Evolutionary conservation across 805 yeast species (phyloP), one percentile per base, ranked within the genome.

Genomic region (Saturnispora serradocipensis): DNA sequence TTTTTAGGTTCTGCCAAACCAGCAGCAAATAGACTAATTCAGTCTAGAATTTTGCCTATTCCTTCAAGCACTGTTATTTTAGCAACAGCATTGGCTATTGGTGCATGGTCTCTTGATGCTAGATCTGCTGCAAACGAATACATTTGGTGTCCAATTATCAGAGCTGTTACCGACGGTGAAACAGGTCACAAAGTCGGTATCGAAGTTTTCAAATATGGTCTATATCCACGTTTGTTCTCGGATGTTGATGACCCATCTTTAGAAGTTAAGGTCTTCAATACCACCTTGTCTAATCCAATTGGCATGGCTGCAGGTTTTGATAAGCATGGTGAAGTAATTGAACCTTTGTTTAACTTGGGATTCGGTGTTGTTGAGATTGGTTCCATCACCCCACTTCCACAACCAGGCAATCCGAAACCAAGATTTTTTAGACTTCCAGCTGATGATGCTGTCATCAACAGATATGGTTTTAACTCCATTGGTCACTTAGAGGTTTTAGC

Each of bases 271-370:
- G 83, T 84, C 0, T 86, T 87, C 64, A 88, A 88, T 8, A 76
- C 72, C 51, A 70, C 61, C 0, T 69, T 91, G 63, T 74, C 75
- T 20, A 82, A 84, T 51, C 97, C 98, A 24, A 72, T 91, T 47
- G 97, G 97, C 13, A 75, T 90, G 60, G 97, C 98, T 47, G 98
- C 98, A 25, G 98, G 98, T 11, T 77, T 91, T 57, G 98, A 91
- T 67, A 91, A 91, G 69, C 84, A 90, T 61, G 98, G 88, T 49
- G 95, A 88, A 62, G 96, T 88, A 20, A 80, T 91, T 58, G 97
- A 91, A 59, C 71, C 89, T 0, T 73, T 91, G 53, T 82, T 84
- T 59, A 75, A 82, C 56, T 64, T 77, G 51, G 98, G 98, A 2
- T 90, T 90, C 61, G 81, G 91, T 15, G 88, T 88, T 66, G 93